Conservation (phyloP, 2,329 filamentous ascomycete genomes). For the Alternaria longipes region DNA sequence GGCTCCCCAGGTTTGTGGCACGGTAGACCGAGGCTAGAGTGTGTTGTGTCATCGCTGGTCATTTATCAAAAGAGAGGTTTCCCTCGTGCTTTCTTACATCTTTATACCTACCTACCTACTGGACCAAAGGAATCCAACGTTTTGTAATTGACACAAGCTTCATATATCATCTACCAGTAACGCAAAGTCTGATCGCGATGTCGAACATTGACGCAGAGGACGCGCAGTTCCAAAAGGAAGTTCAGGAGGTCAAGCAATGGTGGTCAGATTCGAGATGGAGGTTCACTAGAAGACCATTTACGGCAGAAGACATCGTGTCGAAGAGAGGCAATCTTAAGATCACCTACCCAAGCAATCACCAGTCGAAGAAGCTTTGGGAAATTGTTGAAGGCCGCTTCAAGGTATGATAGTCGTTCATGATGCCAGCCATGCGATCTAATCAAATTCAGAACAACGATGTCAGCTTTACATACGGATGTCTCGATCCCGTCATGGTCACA, state of each 20-base stretch:
- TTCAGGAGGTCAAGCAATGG: constrained; percentile 90
- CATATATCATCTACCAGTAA: neutral
- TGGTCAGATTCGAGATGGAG: constrained; percentile 93
- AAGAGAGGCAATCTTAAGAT: constrained; percentile 93
- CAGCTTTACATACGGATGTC: constrained; percentile 94
- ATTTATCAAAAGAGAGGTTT: constrained; percentile 14
- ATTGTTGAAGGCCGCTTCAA: constrained; percentile 88
- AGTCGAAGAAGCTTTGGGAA: constrained; percentile 94
- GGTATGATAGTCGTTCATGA: constrained; percentile 57
- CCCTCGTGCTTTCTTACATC: neutral
- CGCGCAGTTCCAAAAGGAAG: constrained; percentile 79
- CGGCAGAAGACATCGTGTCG: constrained; percentile 94
- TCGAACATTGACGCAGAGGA: constrained; percentile 70
- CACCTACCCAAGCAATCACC: constrained; percentile 86
- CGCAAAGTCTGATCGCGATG: constrained; percentile 29
- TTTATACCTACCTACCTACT: constrained; percentile 2
- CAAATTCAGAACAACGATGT: constrained; percentile 76
- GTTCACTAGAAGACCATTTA: constrained; percentile 90
- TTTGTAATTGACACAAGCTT: neutral
- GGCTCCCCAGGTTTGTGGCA: constrained; percentile 28
- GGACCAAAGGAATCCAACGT: neutral
- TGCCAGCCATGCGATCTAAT: constrained; percentile 22
- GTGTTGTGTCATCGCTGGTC: constrained; percentile 38
- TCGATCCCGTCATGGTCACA: constrained; percentile 97
- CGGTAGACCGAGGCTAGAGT: constrained; percentile 30